phyloP scores from a whole-genome alignment of 768 basidiomycete genomes.

The Dictyophora rubrovolvata region DNA sequence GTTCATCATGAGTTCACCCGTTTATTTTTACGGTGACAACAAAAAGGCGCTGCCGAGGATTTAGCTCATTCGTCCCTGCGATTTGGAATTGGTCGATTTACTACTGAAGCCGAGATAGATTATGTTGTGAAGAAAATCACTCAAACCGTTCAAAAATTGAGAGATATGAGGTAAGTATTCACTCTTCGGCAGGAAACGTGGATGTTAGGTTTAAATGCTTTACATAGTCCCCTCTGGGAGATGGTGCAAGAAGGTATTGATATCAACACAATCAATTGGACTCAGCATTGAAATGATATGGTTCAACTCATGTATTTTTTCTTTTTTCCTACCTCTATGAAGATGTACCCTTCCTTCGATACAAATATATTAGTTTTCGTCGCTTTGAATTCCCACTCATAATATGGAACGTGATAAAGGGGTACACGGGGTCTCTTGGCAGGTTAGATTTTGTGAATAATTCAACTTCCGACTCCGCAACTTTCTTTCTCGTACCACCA shows the following conservation, averaged over 20 bases:
- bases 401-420: background rate
- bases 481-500: slow-evolving; percentile 24
- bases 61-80: slow-evolving; percentile 98
- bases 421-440: background rate
- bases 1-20: background rate
- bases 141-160: slow-evolving; percentile 71
- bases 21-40: background rate
- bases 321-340: background rate
- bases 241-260: slow-evolving; percentile 99
- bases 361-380: background rate
- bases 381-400: background rate
- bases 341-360: background rate
- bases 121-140: slow-evolving; percentile 86
- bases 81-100: slow-evolving; percentile 96
- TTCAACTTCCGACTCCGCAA: slow-evolving; percentile 2
- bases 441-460: background rate
- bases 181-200: background rate
- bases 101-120: slow-evolving; percentile 94
- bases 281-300: slow-evolving; percentile 38
- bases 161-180: slow-evolving; percentile 77
- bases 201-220: background rate
- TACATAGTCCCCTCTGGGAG: slow-evolving; percentile 84
- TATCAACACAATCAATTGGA: slow-evolving; percentile 91
- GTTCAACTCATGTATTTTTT: slow-evolving; percentile 11
- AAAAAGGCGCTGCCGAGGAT: slow-evolving; percentile 83